Conservation (phyloP, 2,329 filamentous ascomycete species). For the Stagonosporopsis vannaccii region DNA sequence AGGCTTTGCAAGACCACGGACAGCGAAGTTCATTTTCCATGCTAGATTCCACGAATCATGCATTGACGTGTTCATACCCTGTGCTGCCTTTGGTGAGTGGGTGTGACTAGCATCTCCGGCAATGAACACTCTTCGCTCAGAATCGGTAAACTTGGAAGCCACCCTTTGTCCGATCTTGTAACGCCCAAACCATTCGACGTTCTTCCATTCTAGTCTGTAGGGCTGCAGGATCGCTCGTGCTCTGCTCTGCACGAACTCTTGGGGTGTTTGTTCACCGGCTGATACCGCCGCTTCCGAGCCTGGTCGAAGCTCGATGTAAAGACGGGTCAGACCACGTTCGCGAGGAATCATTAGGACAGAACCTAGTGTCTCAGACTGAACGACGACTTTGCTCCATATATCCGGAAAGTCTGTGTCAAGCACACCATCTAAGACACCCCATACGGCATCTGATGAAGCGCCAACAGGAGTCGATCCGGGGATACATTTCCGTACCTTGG, state of each 20-base stretch:
- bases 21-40: conserved; percentile 54
- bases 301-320: conserved; percentile 58
- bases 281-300: conserved; percentile 41
- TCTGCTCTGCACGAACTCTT: conserved; percentile 74
- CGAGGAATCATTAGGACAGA: conserved; percentile 78
- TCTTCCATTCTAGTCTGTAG: conserved; percentile 55
- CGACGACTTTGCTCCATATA: conserved; percentile 75
- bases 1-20: conserved; percentile 49
- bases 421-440: conserved; percentile 76
- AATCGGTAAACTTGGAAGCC: conserved; percentile 55
- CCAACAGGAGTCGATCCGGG: conserved; percentile 55
- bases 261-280: conserved; percentile 52
- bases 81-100: conserved; percentile 53
- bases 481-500: conserved; percentile 72
- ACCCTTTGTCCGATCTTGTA: conserved; percentile 61
- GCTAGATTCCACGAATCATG: conserved; percentile 55
- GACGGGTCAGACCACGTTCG: conserved; percentile 74
- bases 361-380: conserved; percentile 71
- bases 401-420: conserved; percentile 77
- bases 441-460: conserved; percentile 64
- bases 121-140: conserved; percentile 55
- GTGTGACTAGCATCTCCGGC: conserved; percentile 58
- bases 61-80: conserved; percentile 57
- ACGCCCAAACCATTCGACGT: conserved; percentile 60
- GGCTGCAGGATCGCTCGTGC: conserved; percentile 59